These are phyloP conservation scores for Ceratocystis diversiconidia DNA, from an alignment of 2,329 filamentous ascomycete genomes.

Conservation along the genomic window DNA sequence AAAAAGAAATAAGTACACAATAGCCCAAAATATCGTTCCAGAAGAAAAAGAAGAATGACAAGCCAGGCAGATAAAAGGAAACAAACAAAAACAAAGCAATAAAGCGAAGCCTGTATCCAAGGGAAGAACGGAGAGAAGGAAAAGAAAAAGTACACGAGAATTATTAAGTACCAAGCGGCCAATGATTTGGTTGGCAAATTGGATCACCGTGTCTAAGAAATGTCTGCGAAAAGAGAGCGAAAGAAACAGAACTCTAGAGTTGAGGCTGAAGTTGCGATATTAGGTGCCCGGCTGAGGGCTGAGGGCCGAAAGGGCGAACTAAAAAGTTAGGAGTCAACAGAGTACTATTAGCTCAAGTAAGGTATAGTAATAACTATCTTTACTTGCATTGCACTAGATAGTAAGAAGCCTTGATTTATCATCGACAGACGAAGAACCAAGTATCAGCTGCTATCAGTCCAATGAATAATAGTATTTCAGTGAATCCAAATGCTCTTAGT, in stretches of 20 bases:
- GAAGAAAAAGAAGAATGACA: neutral
- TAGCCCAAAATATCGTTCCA: neutral
- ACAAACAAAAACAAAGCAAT: neutral
- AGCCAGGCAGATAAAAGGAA: conserved; percentile 5
- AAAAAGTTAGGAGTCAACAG: too few relatives aligned
- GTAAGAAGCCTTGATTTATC: neutral
- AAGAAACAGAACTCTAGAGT: neutral
- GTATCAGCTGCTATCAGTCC: too few relatives aligned
- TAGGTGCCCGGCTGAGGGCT: neutral
- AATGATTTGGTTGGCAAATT: neutral
- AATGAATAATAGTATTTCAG: neutral
- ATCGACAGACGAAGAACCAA: neutral
- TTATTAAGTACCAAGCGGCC: neutral
- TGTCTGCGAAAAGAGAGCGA: neutral
- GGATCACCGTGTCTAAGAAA: neutral
- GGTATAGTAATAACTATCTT: neutral
- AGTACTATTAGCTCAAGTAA: too few relatives aligned
- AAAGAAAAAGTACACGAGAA: conserved; percentile 2
- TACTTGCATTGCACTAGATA: neutral
- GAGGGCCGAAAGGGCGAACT: too few relatives aligned
- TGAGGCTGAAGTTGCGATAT: neutral
- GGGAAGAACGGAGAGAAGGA: conserved; percentile 2
- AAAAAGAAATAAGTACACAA: neutral
- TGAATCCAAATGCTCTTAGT: neutral
- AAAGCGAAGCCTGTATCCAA: conserved; percentile 3